phyloP scores from a whole-genome alignment of 192 early-diverging fungal species.

The Gryganskiella cystojenkinii region DNA sequence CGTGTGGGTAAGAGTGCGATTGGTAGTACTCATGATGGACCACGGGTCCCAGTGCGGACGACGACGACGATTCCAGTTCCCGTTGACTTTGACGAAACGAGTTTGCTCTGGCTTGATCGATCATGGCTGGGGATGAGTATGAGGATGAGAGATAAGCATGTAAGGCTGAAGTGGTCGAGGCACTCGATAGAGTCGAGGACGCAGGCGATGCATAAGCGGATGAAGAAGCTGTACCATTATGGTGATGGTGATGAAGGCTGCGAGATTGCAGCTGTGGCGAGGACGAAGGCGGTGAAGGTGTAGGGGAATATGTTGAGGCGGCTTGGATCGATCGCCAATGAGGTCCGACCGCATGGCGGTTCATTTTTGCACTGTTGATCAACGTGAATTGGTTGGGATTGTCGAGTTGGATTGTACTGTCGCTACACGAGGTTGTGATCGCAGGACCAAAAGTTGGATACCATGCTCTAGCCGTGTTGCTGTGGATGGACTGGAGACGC shows the following conservation, averaged over 20 bases:
- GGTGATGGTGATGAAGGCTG: background rate
- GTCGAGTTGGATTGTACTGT: constrained; percentile 46
- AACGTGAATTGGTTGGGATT: constrained; percentile 39
- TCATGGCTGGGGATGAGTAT: constrained; percentile 34
- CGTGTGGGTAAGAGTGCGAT: constrained; percentile 35
- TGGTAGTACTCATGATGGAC: constrained; percentile 6
- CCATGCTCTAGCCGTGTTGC: constrained; percentile 24
- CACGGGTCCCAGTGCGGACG: too few relatives aligned
- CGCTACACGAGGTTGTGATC: constrained; percentile 43
- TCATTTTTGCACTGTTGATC: constrained; percentile 37
- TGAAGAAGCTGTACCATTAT: background rate
- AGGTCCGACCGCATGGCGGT: constrained; percentile 38
- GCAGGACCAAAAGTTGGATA: constrained; percentile 45
- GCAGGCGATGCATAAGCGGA: constrained; percentile 3
- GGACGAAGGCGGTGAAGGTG: constrained; percentile 26
- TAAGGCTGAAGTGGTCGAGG: constrained; percentile 4
- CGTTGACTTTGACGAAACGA: constrained; percentile 27
- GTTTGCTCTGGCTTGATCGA: constrained; percentile 40
- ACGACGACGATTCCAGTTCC: background rate
- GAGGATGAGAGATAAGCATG: constrained; percentile 22
- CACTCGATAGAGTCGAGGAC: background rate
- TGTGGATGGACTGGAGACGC: constrained; percentile 19
- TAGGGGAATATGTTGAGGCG: constrained; percentile 34
- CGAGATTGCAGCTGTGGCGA: constrained; percentile 26
- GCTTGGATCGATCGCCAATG: constrained; percentile 51